Evolutionary conservation across 106 monocot species (phyloP), one percentile per base, ranked within the genome.

Genomic region (Dioscorea alata): DNA sequence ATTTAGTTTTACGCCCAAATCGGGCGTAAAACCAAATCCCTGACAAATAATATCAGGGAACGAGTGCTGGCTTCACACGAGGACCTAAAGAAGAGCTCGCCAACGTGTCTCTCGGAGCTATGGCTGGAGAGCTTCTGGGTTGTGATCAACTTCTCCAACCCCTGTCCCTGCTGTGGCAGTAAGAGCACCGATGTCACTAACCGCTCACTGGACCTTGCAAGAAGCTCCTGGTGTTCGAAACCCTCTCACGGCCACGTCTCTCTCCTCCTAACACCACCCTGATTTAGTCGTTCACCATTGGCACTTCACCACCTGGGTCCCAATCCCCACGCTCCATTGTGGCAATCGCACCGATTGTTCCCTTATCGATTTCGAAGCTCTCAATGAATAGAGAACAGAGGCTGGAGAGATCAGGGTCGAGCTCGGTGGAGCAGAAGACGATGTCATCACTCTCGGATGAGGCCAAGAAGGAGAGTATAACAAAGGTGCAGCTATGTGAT

Each of bases 301-400:
- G 15, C 50, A n/a, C 72, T 23, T 17, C 60, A 3, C 22, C 52
- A 35, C 54, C 57, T 25, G 28, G 19, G 23, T 57, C 31, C 4
- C 69, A 25, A 33, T 17, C 31, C 68, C 63, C 21, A 49, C 58
- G 7, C 32, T 57, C n/a, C 60, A n/a, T n/a, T n/a, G n/a, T n/a
- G n/a, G n/a, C n/a, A n/a, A 48, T 2, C 50, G 59, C 16, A 1
- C 59, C 59, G 22, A 59, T 59, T 2, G 8, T 21, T 59, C 18
- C 59, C n/a, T 4, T 20, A 3, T 59, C 59, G 59, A 8, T 21
- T 20, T 21, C 59, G 16, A 4, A 59, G 59, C 22, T n/a, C 21
- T 4, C 22, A 9, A 9, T 9, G 22, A 22, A 1, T 3, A 21
- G 59, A 22, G 59, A 59, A 1, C 17, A 21, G n/a, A 15, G 59